Conservation (phyloP, 2,329 filamentous ascomycete genomes). For the Aotearoamyces nothofagi region DNA sequence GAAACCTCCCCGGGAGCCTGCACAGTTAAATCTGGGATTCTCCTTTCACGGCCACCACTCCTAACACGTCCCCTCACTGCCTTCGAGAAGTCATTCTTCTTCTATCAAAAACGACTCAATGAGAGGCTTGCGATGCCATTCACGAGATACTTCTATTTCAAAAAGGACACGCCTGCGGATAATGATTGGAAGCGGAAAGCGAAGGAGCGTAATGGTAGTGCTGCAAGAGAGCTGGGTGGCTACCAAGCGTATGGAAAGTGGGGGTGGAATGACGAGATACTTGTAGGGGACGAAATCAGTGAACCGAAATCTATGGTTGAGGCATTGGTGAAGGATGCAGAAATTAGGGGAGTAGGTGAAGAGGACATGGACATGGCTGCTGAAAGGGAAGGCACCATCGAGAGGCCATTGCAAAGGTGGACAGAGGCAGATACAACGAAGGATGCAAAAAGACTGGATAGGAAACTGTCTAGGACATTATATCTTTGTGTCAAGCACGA, state of each 20-base stretch:
- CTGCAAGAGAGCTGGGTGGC: slow-evolving; percentile 70
- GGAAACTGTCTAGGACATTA: slow-evolving; percentile 64
- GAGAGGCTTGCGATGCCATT: slow-evolving; percentile 83
- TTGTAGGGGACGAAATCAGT: slow-evolving; percentile 56
- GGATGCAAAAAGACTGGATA: slow-evolving; percentile 67
- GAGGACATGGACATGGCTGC: slow-evolving; percentile 58
- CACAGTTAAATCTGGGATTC: slow-evolving; percentile 47
- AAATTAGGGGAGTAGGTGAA: slow-evolving; percentile 31
- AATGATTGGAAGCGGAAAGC: slow-evolving; percentile 85
- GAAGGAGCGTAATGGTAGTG: slow-evolving; percentile 53
- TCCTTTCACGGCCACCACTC: slow-evolving; percentile 78
- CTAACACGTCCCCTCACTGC: slow-evolving; percentile 70
- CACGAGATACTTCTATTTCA: slow-evolving; percentile 87
- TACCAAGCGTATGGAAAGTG: slow-evolving; percentile 60
- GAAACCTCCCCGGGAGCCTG: slow-evolving; percentile 7
- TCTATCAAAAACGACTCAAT: slow-evolving; percentile 94
- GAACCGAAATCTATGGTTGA: slow-evolving; percentile 50
- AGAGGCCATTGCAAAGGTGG: slow-evolving; percentile 51
- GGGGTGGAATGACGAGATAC: slow-evolving; percentile 84
- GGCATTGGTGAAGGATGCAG: slow-evolving; percentile 59
- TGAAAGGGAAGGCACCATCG: slow-evolving; percentile 34
- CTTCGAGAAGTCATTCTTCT: slow-evolving; percentile 87
- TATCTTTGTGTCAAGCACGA: slow-evolving; percentile 72
- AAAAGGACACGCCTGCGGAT: slow-evolving; percentile 69
- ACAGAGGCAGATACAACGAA: slow-evolving; percentile 66